A percentile compares a stretch with the other conserved stretches of the same genome.
phyloP scores from a whole-genome alignment of 306 rosid genomes.

The Oemleria cerasiformis region DNA sequence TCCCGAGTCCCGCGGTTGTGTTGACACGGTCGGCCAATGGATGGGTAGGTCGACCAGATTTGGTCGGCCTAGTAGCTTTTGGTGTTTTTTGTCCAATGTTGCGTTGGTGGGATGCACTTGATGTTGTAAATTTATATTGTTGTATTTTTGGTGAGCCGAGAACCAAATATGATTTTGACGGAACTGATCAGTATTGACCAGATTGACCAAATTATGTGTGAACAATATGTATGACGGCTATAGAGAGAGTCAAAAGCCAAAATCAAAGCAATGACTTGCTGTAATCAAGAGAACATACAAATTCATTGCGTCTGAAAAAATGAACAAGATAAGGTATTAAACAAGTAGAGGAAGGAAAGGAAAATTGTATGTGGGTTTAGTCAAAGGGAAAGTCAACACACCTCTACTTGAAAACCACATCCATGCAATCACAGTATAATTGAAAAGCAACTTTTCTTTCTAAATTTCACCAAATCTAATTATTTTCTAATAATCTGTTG shows the following conservation, averaged over 20 bases:
- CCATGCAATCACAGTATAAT: not conserved
- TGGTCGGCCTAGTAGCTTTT: too few species aligned
- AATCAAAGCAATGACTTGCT: not conserved
- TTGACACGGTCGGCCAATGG: too few species aligned
- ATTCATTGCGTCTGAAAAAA: too few species aligned
- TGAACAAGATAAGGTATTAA: not conserved
- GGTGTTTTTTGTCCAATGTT: too few species aligned
- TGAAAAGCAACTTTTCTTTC: not conserved
- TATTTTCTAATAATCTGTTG: not conserved
- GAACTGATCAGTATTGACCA: too few species aligned
- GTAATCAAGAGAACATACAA: not conserved
- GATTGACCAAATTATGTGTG: too few species aligned
- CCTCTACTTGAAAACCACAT: not conserved
- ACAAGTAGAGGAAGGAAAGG: not conserved
- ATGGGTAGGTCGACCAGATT: too few species aligned
- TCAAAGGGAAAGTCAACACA: not conserved
- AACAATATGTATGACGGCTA: not conserved
- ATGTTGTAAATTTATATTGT: too few species aligned
- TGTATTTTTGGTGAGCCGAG: too few species aligned
- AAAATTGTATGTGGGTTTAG: not conserved
- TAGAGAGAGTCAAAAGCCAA: not conserved
- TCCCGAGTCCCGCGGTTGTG: too few species aligned
- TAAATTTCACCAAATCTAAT: not conserved
- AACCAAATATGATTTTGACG: too few species aligned
- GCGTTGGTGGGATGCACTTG: too few species aligned